Percentiles rank a stretch among this genome's conserved stretches.
Evolutionary conservation across 164 flowering plant species (phyloP).

Genomic region (Brasenia schreberi): DNA sequence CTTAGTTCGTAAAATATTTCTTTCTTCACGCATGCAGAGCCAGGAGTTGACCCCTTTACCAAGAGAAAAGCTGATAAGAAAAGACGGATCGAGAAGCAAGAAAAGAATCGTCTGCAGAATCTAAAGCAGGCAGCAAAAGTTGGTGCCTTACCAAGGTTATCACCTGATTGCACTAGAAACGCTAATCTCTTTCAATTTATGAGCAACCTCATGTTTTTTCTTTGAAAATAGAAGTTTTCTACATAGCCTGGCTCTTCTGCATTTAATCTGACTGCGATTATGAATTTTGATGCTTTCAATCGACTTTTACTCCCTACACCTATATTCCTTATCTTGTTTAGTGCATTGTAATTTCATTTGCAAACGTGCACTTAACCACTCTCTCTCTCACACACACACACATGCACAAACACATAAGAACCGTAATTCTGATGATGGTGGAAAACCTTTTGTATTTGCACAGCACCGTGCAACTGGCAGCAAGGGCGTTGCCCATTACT

Average conservation of each 20-base stretch:
- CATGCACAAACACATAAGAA: too few relatives aligned
- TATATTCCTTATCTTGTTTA: too few relatives aligned
- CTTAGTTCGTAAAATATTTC: neutral
- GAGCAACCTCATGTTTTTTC: neutral
- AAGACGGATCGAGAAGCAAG: slow-evolving; percentile 66
- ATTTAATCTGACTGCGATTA: too few relatives aligned
- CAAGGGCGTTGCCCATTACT: slow-evolving; percentile 77
- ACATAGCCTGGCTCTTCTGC: too few relatives aligned
- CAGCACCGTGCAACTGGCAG: slow-evolving; percentile 94
- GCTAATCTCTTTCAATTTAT: neutral
- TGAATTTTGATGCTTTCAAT: too few relatives aligned
- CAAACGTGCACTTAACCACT: too few relatives aligned
- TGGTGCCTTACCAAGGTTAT: slow-evolving; percentile 85
- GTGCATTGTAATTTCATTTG: too few relatives aligned
- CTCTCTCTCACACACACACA: too few relatives aligned
- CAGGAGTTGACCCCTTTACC: slow-evolving; percentile 87
- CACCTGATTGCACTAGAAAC: neutral
- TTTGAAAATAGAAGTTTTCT: too few relatives aligned
- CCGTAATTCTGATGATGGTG: neutral
- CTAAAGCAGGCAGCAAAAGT: slow-evolving; percentile 37
- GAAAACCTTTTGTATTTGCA: slow-evolving; percentile 5
- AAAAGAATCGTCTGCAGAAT: slow-evolving; percentile 67
- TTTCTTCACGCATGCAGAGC: slow-evolving; percentile 27
- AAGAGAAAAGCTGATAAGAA: slow-evolving; percentile 61
- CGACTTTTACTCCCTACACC: too few relatives aligned